A percentile compares a stretch with the other conserved stretches of the same genome.
These are phyloP conservation scores for Coemansia guatemalensis DNA, from an alignment of 192 early-diverging fungal species.

Conservation along the genomic window DNA sequence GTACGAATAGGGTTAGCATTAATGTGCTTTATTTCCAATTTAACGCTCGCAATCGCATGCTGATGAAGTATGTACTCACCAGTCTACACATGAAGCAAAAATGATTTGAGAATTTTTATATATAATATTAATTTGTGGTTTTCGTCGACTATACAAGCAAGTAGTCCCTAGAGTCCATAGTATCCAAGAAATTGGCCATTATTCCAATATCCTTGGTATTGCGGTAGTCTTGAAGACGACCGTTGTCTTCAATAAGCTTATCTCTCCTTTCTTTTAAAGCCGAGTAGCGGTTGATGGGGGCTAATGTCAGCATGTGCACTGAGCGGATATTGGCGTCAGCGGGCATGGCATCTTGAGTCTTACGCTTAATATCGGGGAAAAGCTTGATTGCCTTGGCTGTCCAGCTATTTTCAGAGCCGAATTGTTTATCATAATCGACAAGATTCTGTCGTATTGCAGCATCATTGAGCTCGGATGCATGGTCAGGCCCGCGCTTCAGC, in stretches of 20 bases:
- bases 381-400: slow-evolving; percentile 19
- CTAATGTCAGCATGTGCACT: slow-evolving; percentile 15
- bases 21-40: background rate
- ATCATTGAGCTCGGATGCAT: background rate
- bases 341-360: background rate
- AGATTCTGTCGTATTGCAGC: slow-evolving; percentile 6
- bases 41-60: background rate
- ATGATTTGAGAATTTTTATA: background rate
- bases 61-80: too few species aligned
- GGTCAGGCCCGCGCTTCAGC: background rate
- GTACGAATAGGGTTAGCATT: too few species aligned
- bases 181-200: background rate
- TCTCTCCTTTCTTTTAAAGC: background rate
- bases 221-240: background rate
- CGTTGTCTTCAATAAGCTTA: background rate
- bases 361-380: slow-evolving; percentile 15
- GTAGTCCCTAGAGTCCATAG: background rate
- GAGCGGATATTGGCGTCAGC: background rate
- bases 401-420: slow-evolving; percentile 25
- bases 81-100: too few species aligned
- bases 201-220: slow-evolving; percentile 1
- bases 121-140: background rate
- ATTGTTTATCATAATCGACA: slow-evolving; percentile 6
- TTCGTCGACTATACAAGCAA: background rate
- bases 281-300: background rate